phyloP scores from a whole-genome alignment of 495 filamentous ascomycete species.

The Letharia lupina region DNA sequence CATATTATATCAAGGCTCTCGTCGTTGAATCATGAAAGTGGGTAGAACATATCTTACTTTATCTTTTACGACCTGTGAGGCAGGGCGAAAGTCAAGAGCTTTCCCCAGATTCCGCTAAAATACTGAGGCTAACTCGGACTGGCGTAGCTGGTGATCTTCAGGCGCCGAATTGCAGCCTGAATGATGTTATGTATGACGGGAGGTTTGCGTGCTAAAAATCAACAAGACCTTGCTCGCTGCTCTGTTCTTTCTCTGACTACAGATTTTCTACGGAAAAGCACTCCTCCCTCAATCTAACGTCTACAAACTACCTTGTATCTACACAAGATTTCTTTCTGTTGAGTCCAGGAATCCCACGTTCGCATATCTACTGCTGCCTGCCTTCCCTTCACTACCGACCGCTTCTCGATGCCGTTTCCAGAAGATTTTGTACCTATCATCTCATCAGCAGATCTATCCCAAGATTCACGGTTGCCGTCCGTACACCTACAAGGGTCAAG shows the following conservation, averaged over 20 bases:
- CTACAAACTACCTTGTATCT: background rate
- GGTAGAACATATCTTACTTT: no score
- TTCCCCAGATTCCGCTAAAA: background rate
- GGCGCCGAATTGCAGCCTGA: background rate
- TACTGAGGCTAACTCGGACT: background rate
- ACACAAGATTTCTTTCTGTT: background rate
- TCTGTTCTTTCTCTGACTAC: background rate
- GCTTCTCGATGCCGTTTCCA: background rate
- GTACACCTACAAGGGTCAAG: background rate
- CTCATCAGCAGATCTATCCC: background rate
- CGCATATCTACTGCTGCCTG: slow-evolving; percentile 10
- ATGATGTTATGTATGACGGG: background rate
- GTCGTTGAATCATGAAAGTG: no score
- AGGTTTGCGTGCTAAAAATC: background rate
- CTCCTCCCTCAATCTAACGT: background rate
- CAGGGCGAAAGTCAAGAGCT: background rate
- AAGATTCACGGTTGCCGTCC: background rate
- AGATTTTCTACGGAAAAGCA: background rate
- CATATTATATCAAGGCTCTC: no score
- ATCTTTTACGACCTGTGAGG: no score
- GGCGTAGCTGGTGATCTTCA: slow-evolving; percentile 9
- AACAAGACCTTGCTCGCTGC: background rate
- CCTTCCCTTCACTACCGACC: background rate
- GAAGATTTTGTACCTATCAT: background rate
- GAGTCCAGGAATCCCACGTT: background rate